Evolutionary conservation across 192 early-diverging fungal species (phyloP).

Genomic region (Funneliformis mosseae): DNA sequence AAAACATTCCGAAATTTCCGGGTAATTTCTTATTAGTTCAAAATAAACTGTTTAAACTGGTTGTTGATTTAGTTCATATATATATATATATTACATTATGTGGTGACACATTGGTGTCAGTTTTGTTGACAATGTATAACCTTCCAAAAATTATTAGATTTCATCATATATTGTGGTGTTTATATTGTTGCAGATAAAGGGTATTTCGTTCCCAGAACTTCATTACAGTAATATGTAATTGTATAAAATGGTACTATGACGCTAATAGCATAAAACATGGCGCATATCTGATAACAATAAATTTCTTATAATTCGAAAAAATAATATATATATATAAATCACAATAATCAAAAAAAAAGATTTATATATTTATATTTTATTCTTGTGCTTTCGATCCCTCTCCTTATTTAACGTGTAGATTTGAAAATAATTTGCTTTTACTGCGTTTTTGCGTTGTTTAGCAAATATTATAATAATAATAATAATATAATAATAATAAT

Average conservation of each 20-base stretch:
- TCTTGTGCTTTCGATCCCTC: neutral
- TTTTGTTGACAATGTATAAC: neutral
- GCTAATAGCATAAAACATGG: neutral
- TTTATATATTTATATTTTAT: too few relatives aligned
- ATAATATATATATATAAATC: neutral
- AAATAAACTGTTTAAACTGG: neutral
- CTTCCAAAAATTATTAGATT: neutral
- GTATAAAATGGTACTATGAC: neutral
- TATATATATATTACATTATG: neutral
- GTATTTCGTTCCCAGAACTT: too few relatives aligned
- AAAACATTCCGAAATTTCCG: too few relatives aligned
- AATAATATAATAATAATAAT: too few relatives aligned
- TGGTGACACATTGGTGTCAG: slow-evolving; percentile 7
- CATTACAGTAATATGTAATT: too few relatives aligned
- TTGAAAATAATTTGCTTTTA: too few relatives aligned
- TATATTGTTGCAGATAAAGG: neutral
- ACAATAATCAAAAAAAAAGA: too few relatives aligned
- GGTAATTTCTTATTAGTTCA: too few relatives aligned
- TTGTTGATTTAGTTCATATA: neutral
- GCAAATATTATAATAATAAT: too few relatives aligned
- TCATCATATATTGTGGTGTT: neutral
- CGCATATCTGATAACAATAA: neutral
- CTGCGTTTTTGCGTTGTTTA: too few relatives aligned
- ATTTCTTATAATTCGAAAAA: neutral
- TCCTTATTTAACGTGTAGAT: too few relatives aligned